Evolutionary conservation across 305 asterid species (phyloP).

Genomic region (Fraxinus dipetala): DNA sequence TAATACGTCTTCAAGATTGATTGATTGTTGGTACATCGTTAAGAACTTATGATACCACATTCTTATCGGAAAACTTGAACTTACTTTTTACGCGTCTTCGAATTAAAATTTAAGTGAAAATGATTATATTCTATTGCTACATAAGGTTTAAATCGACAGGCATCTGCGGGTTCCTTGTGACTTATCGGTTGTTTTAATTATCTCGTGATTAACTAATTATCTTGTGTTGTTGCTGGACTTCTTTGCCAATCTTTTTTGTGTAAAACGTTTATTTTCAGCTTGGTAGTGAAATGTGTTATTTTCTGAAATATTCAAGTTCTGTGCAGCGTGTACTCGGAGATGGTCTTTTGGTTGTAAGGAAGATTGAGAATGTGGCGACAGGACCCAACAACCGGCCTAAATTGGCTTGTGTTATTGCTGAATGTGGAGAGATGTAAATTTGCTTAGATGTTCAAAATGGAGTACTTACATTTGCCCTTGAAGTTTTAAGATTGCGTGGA

Average conservation of each 20-base stretch:
- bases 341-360: slow-evolving; percentile 77
- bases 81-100: background rate
- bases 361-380: slow-evolving; percentile 89
- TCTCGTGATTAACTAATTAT: background rate
- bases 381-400: slow-evolving; percentile 90
- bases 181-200: background rate
- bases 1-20: background rate
- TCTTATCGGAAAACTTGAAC: background rate
- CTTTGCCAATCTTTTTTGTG: background rate
- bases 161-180: background rate
- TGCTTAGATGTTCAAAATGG: background rate
- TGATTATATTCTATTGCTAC: background rate
- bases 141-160: background rate
- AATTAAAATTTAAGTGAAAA: background rate
- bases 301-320: slow-evolving; percentile 19
- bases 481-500: background rate
- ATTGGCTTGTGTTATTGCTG: slow-evolving; percentile 75
- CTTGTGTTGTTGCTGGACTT: background rate
- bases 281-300: background rate
- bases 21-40: background rate
- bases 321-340: slow-evolving; percentile 93
- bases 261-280: background rate
- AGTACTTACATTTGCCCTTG: background rate
- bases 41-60: background rate
- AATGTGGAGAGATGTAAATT: slow-evolving; percentile 90